phyloP scores from a whole-genome alignment of 768 basidiomycete species.

The Inosperma sp. region DNA sequence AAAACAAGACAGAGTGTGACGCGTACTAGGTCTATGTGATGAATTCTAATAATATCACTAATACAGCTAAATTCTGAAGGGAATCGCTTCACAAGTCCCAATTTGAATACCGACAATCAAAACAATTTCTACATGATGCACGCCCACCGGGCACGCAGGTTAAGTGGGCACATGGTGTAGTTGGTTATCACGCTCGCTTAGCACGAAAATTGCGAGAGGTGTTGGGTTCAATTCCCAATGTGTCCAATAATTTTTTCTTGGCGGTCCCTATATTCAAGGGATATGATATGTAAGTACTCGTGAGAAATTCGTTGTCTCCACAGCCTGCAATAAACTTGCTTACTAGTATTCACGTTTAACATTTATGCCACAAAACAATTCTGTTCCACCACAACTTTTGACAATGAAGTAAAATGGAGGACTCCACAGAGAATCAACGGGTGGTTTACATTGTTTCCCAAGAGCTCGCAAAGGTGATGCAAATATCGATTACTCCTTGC shows the following conservation, averaged over 20 bases:
- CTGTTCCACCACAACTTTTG: too few species aligned
- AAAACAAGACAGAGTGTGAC: too few species aligned
- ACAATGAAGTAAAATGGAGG: too few species aligned
- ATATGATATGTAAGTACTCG: neutral
- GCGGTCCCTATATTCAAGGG: neutral
- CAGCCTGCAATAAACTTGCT: too few species aligned
- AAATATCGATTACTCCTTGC: neutral
- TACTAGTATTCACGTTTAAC: too few species aligned
- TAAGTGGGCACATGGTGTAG: constrained; percentile 28
- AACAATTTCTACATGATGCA: too few species aligned
- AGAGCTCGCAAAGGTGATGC: constrained; percentile 21
- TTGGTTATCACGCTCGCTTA: constrained; percentile 30
- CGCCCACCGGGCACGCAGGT: constrained; percentile 26
- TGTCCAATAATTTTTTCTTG: constrained; percentile 14
- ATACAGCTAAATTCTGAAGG: too few species aligned
- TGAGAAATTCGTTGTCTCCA: neutral
- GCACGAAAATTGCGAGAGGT: constrained; percentile 25
- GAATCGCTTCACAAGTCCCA: too few species aligned
- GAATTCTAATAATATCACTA: too few species aligned
- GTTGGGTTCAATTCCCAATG: constrained; percentile 25
- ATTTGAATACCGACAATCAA: too few species aligned
- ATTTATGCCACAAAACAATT: too few species aligned
- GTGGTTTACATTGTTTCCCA: constrained; percentile 24
- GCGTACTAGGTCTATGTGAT: too few species aligned
- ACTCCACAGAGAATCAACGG: neutral